Base-by-base conservation (phyloP, 148 eudicot species). In the Pharnaceum exiguum region DNA sequence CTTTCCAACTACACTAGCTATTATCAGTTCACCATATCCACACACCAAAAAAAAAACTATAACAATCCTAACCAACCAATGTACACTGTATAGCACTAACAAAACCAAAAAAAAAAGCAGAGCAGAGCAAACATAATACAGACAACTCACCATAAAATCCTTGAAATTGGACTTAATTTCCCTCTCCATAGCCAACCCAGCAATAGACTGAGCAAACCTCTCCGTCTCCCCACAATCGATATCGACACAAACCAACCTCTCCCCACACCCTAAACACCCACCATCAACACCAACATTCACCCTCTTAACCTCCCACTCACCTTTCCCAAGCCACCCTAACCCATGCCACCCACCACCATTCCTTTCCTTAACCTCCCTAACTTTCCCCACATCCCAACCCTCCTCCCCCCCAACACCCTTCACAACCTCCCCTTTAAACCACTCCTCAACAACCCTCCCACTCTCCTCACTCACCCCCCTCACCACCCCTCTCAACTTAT, bases 321-420 rank as follows among this genome's bases (percentile, higher is more conserved):
- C 96, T 28, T 62, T 74, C 50, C 98, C 98, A 21, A 85, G 53
- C 98, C 98, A 93, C 59, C 98, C 98, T 46, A 77, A 40, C 35
- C 89, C 98, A 71, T 88, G 96, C 98, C 98, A 93, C 32, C 98
- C 98, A 59, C 98, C 98, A 4, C 98, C 98, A 60, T 78, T 79
- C 71, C 40, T 73, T 36, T 57, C 68, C 62, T 71, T 66, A 18
- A 66, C 79, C 60, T 75, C 86, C 58, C 72, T 79, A 62, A 83
- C 72, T 70, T 56, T 49, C 50, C 53, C 75, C 18, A 37, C 63
- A 60, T 85, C 83, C 80, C 74, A 70, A n/a, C n/a, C n/a, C 55
- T 62, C 80, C 68, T 19, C 71, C 30, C n/a, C 54, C 12, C 90
- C 86, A 49, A 79, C 68, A 45, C 50, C 79, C 17, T 40, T 73